Evolutionary conservation across 495 filamentous ascomycete genomes (phyloP), one percentile per base, ranked within the genome.

Genomic region (Penicillium riverlandense): DNA sequence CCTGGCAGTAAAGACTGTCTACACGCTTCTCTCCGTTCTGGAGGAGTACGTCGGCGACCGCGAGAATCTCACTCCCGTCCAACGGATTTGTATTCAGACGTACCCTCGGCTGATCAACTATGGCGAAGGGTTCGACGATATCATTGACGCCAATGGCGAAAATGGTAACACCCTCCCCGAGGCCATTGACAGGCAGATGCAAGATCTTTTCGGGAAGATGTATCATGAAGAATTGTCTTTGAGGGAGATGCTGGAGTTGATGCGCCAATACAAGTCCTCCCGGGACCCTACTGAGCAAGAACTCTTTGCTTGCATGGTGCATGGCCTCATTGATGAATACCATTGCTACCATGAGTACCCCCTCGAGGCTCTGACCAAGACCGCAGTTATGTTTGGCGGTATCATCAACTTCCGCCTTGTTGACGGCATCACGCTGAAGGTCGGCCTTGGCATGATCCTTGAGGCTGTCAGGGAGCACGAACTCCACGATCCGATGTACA

Each of bases 71-170:
- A 75, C 77, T 7, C 69, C 67, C 8, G 76, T 95, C 38, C 88
- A 96, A 63, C 80, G 94, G 32, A 74, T 79, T 32, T 96, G 90
- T 60, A 87, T 99, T 42, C 88, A 90, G 34, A 84, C 85, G 0
- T 99, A 95, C 52, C 92, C 92, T n/a, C 76, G 92, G 39, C 72
- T 99, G 35, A 95, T 97, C 64, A 97, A 96, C 56, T 95, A 95
- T 55, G 91, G 90, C 1, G 87, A 95, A 66, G 88, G 84, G 7
- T 86, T 82, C 47, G 89, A 96, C 62, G 86, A 91, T 35, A 85
- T 92, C 33, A 88, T 95, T 48, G 85, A 96, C 55, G 74, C 76
- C 13, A 92, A 95, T 53, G 86, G 90, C 29, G 73, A 83, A 48
- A 77, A 84, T 36, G 80, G 83, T 5, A 94, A 97, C 57, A 74